These are phyloP conservation scores for Ophiostoma triangulosporum DNA, from an alignment of 2,329 filamentous ascomycete species.

Conservation along the genomic window DNA sequence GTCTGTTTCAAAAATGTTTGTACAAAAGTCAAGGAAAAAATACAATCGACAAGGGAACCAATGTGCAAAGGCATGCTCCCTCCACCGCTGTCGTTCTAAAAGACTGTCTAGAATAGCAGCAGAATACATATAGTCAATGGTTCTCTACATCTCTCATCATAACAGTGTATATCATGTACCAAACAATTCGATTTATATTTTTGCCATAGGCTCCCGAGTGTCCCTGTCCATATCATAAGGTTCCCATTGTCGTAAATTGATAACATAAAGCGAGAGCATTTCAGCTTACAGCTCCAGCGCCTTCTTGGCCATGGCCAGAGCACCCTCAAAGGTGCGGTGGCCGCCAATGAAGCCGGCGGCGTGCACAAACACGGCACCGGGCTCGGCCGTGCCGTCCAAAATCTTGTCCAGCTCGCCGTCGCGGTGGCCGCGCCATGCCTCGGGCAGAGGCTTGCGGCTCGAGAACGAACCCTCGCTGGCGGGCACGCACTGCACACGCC, in stretches of 20 bases:
- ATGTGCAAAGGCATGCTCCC: no score
- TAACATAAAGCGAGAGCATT: background rate
- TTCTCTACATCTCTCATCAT: no score
- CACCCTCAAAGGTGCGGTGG: slow-evolving; percentile 83
- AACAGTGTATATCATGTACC: no score
- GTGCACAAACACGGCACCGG: slow-evolving; percentile 82
- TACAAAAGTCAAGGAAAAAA: no score
- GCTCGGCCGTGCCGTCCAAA: slow-evolving; percentile 45
- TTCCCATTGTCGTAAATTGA: background rate
- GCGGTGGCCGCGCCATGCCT: slow-evolving; percentile 81
- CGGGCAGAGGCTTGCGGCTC: slow-evolving; percentile 81
- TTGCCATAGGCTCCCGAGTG: background rate
- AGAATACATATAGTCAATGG: no score
- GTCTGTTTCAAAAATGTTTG: no score
- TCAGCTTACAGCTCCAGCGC: slow-evolving; percentile 37
- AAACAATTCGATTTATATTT: no score
- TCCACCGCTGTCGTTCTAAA: no score
- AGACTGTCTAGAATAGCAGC: no score
- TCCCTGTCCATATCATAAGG: background rate
- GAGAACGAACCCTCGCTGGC: slow-evolving; percentile 74
- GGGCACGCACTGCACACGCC: slow-evolving; percentile 89
- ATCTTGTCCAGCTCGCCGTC: slow-evolving; percentile 72
- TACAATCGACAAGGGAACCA: no score
- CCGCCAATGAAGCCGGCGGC: slow-evolving; percentile 93
- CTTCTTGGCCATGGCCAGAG: slow-evolving; percentile 70